Base-by-base conservation (phyloP, 2,329 filamentous ascomycete genomes). In the Xylariaceae sp. region DNA sequence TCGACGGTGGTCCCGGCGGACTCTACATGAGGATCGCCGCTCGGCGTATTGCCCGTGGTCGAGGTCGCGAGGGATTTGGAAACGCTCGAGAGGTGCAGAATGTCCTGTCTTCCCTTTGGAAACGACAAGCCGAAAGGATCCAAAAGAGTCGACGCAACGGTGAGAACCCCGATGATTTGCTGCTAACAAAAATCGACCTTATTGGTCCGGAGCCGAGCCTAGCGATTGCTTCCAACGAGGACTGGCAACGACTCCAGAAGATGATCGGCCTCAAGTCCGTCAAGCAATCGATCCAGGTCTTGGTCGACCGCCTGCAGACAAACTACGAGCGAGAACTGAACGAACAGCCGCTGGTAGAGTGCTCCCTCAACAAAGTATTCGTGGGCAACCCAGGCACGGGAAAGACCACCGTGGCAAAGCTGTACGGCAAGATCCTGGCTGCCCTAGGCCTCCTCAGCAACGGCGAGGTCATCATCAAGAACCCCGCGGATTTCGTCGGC, bases 31-130 rank as follows among this genome's bases (percentile, higher is more conserved):
- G 77, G 0, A 67, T 83, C 1, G 60, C 88, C 9, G 82, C 82
- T 0, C 65, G 71, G 15, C 34, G 45, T 1, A 28, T 48, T 9
- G 42, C 38, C 11, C 13, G 31, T 5, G 71, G 73, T 0, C 74
- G 84, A 0, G 82, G 78, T 0, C 68, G 68, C 1, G 71, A 78
- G 18, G 83, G 83, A 0, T 89, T 88, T 43, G 84, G 81, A 0
- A 89, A 90, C 50, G 85, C 85, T n/a, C 40, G 40, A 3, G 70
- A 77, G 0, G 63, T 88, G 0, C 76, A 88, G 31, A 88, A 87
- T 48, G 56, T 59, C 0, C 59, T 84, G 1, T 59, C 69, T 0
- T 58, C 48, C 1, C 76, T 88, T 4, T 55, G 65, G 0, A 65
- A 71, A 9, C 68, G 81, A 2, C 84, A 88, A 52, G 67, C 78